Base-by-base conservation (phyloP, 768 basidiomycete species). In the Kondoa subrosea region DNA sequence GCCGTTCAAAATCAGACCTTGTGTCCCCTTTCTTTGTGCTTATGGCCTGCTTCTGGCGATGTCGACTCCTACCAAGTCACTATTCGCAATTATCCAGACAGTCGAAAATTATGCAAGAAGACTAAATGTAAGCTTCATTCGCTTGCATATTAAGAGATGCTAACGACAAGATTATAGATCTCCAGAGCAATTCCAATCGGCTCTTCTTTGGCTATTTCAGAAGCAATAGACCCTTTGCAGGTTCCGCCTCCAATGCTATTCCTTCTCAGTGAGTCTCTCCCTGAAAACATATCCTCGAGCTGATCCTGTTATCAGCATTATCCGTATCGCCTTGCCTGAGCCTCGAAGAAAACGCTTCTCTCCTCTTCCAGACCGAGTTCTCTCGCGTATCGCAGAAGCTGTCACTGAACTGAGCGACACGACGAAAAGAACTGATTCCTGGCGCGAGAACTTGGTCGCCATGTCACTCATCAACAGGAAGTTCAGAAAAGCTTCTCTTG, bases 51-150 rank as follows among this genome's bases (percentile, higher is more conserved):
- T 15, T 16, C 3, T 27, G 61, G 33, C 29, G 61, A 63, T 32
- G 27, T 33, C 14, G 61, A 63, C 61, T 63, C 61, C 29, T 63
- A 63, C 34, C 61, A 63, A 33, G 61, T 63, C 30, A 16, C 61
- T 17, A 63, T 63, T n/a, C 61, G 61, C 2, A 33, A 63, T 32
- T 63, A 31, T 32, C 61, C 61, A 27, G 14, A 32, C 3, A 26
- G 29, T 33, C 61, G 61, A 3, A 31, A 27, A 12, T 32, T 63
- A 12, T 63, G 61, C n/a, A 3, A 27, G 27, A 27, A 21, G 21
- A 21, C 40, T 21, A 50, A 50, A 50, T 50, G 40, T 50, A 50
- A 8, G 40, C 21, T 8, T 50, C n/a, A n/a, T n/a, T n/a, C n/a
- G n/a, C n/a, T n/a, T n/a, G n/a, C n/a, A n/a, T n/a, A n/a, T n/a